phyloP scores from a whole-genome alignment of 176 grass and related monocot genomes.

The Juncus effusus region DNA sequence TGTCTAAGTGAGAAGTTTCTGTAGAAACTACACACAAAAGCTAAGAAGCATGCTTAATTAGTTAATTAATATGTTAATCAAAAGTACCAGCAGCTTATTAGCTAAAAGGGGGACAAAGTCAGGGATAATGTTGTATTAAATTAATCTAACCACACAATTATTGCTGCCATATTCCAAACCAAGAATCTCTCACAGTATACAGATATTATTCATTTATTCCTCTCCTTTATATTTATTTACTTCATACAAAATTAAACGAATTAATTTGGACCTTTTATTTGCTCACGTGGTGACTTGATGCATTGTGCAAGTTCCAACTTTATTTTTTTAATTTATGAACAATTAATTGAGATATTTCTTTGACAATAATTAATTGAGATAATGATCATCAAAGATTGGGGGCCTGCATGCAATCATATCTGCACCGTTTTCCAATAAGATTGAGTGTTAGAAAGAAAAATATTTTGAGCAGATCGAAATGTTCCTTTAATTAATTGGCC shows the following conservation, averaged over 20 bases:
- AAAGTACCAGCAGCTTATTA: background rate
- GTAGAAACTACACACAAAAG: constrained; percentile 21
- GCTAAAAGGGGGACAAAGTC: constrained; percentile 7
- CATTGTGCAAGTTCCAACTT: constrained; percentile 27
- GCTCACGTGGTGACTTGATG: constrained; percentile 16
- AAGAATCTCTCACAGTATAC: constrained; percentile 18
- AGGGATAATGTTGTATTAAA: constrained; percentile 15
- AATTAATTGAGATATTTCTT: too few species aligned
- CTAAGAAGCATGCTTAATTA: constrained; percentile 28
- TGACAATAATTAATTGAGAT: constrained; percentile 12
- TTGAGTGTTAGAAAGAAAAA: background rate
- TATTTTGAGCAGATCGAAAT: too few species aligned
- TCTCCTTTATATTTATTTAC: too few species aligned
- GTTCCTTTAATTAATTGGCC: too few species aligned
- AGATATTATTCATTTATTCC: constrained; percentile 23
- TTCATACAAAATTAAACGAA: too few species aligned
- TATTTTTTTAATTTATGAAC: background rate
- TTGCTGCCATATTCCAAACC: constrained; percentile 14
- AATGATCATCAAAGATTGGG: constrained; percentile 4
- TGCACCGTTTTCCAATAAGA: constrained; percentile 32
- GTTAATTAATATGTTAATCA: background rate
- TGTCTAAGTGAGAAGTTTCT: constrained; percentile 14
- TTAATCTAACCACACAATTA: constrained; percentile 21
- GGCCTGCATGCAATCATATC: constrained; percentile 8
- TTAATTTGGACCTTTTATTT: constrained; percentile 23